Base-by-base conservation (phyloP, 2,329 filamentous ascomycete species). In the Aureobasidium mangrovei region DNA sequence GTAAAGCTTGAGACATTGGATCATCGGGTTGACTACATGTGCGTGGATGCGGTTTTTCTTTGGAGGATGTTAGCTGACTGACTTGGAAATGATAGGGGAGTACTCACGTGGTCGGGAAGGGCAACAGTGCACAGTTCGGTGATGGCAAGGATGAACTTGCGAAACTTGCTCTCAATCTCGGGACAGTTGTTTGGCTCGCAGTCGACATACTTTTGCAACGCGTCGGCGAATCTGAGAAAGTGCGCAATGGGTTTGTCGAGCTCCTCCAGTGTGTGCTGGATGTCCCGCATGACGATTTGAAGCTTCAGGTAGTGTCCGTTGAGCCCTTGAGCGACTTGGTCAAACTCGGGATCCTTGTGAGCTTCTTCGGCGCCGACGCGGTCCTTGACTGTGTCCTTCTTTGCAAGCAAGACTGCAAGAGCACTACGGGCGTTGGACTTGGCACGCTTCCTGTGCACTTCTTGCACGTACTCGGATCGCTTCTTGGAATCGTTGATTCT, bases 401-500 rank as follows among this genome's bases (percentile, higher is more conserved):
- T 84, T 63, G 91, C 88, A 58, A 88, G 89, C 70, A 97, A 94
- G 1, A 89, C 89, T 24, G 88, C 87, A 49, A 96, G 76, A 27
- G 87, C 87, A n/a, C 83, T 80, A 57, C 87, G 84, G 58, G 93
- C 85, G 67, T 95, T 89, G 0, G 88, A 91, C 61, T 95, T 88
- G 65, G 94, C 94, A 60, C 87, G 83, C 67, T 91, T 91, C 55
- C 88, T 79, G 55, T 85, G 79, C 31, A 96, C 88, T 55, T 94
- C 91, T 69, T 94, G 86, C 27, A 97, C 88, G 44, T 95, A 81
- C 69, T 96, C 89, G 56, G 91, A 90, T 52, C 94, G 91, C 72
- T 91, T 94, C 74, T 96, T 97, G 53, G 90, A 84, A 67, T 94
- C 90, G 72, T 98, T 95, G 69, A 97, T 97, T 42, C 81, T 77